phyloP scores from a whole-genome alignment of 345 rosid genomes.

The Bruguiera sexangula region DNA sequence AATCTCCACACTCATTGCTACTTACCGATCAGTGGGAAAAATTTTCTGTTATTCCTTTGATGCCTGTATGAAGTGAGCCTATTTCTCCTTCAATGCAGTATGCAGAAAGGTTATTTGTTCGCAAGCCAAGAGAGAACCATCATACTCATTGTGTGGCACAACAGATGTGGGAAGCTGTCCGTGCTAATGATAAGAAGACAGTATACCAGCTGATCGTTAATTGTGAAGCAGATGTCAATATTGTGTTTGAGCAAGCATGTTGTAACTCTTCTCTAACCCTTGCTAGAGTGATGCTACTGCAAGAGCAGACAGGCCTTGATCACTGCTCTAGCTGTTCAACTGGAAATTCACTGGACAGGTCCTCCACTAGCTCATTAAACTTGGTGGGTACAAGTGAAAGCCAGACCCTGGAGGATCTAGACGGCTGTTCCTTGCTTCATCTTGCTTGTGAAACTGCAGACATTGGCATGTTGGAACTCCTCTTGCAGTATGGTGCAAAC shows the following conservation, averaged over 20 bases:
- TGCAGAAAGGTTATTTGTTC: slow-evolving; percentile 84
- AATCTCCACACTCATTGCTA: background rate
- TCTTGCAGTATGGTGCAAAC: slow-evolving; percentile 88
- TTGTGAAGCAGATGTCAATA: slow-evolving; percentile 70
- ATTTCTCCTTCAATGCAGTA: slow-evolving; percentile 48
- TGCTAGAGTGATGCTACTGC: slow-evolving; percentile 76
- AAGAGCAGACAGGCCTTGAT: slow-evolving; percentile 61
- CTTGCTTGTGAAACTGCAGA: slow-evolving; percentile 96
- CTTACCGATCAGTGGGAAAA: no score
- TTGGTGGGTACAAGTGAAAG: slow-evolving; percentile 45
- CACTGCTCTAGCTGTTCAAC: slow-evolving; percentile 52
- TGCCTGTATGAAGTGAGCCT: slow-evolving; percentile 1
- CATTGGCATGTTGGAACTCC: slow-evolving; percentile 95
- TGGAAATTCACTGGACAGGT: slow-evolving; percentile 62
- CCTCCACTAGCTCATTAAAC: slow-evolving; percentile 57
- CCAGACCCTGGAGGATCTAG: slow-evolving; percentile 45
- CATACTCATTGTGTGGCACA: slow-evolving; percentile 51
- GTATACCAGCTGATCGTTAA: slow-evolving; percentile 78
- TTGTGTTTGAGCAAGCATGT: slow-evolving; percentile 56
- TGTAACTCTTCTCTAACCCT: slow-evolving; percentile 70
- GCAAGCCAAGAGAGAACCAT: slow-evolving; percentile 60
- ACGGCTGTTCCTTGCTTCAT: slow-evolving; percentile 83
- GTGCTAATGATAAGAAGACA: slow-evolving; percentile 84
- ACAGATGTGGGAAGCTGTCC: slow-evolving; percentile 87
- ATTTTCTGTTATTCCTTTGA: background rate